phyloP scores from a whole-genome alignment of 805 yeast genomes.

The Myxozyma kluyveri region DNA sequence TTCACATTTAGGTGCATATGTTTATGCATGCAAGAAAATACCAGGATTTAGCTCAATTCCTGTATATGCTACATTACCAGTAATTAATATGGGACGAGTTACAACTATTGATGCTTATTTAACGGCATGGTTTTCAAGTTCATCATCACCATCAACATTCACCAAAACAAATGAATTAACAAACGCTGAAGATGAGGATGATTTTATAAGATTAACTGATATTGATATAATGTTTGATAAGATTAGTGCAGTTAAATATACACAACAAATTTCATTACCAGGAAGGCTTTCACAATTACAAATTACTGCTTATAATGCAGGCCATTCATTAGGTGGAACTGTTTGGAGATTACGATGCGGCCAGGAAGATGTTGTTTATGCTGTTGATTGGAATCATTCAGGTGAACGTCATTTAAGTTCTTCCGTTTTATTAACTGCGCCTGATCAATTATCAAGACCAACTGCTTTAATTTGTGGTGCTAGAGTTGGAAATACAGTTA shows the following conservation, averaged over 20 bases:
- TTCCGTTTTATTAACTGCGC: conserved; percentile 65
- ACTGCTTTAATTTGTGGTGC: conserved; percentile 77
- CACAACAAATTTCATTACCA: conserved; percentile 66
- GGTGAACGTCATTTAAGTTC: conserved; percentile 73
- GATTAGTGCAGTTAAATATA: conserved; percentile 66
- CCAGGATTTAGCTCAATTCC: conserved; percentile 54
- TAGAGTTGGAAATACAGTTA: conserved; percentile 56
- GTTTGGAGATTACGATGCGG: conserved; percentile 76
- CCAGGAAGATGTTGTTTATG: conserved; percentile 78
- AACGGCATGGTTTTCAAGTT: conserved; percentile 56
- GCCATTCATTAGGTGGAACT: conserved; percentile 91
- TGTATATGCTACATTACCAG: conserved; percentile 86
- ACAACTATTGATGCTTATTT: conserved; percentile 82
- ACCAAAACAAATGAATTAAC: background rate
- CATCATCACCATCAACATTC: background rate
- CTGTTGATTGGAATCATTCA: conserved; percentile 94
- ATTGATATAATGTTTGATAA: conserved; percentile 78
- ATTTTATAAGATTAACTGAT: conserved; percentile 47
- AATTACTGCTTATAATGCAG: conserved; percentile 83
- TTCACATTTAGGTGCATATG: conserved; percentile 76
- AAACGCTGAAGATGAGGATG: conserved; percentile 51
- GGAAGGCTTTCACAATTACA: conserved; percentile 49
- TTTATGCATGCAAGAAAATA: conserved; percentile 57
- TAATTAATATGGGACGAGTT: conserved; percentile 78
- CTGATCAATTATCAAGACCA: conserved; percentile 64